Evolutionary conservation across 352 stramenopile species (phyloP), one percentile per base, ranked within the genome.

Genomic region (Bremia lactucae): DNA sequence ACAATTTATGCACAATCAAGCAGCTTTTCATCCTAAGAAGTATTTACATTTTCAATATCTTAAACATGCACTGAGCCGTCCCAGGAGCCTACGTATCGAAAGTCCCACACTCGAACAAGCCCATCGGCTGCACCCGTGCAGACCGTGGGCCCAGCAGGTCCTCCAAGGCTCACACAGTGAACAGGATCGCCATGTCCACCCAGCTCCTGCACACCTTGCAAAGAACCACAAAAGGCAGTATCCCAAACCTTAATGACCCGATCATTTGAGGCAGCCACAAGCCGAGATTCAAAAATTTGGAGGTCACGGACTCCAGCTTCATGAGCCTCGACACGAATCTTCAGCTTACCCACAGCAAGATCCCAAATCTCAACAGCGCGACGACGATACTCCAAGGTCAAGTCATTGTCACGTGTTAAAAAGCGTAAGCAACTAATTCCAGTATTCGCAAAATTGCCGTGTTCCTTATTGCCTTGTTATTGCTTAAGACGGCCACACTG

Each of bases 201-300:
- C 0, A 91, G 48, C 18, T 61, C 72, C 19, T 91, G 79, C 2
- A 65, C 59, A 34, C 65, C 75, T 26, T 69, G 54, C 21, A 65
- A 9, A 31, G n/a, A 25, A 9, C 44, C 47, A 28, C 76, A 73
- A 54, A 88, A 87, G 33, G 69, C 36, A 0, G 69, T 75, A 47
- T 91, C 79, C 79, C 79, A 88, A 31, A 91, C 68, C 36, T 88
- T 88, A 2, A 74, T 72, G 4, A 72, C 67, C 14, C 79, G 73
- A 45, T 91, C 79, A 42, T 83, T 88, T 11, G 57, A 60, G 3
- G 79, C 73, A 9, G 76, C 87, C 42, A 88, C 75, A 20, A 91
- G 52, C 6, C 75, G 62, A 5, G 82, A 68, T 15, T 73, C 79
- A 0, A 76, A 84, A 43, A 85, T 60, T 47, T 91, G 73, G 6